phyloP scores from a whole-genome alignment of 352 stramenopile species.

The Pythium volutum region DNA sequence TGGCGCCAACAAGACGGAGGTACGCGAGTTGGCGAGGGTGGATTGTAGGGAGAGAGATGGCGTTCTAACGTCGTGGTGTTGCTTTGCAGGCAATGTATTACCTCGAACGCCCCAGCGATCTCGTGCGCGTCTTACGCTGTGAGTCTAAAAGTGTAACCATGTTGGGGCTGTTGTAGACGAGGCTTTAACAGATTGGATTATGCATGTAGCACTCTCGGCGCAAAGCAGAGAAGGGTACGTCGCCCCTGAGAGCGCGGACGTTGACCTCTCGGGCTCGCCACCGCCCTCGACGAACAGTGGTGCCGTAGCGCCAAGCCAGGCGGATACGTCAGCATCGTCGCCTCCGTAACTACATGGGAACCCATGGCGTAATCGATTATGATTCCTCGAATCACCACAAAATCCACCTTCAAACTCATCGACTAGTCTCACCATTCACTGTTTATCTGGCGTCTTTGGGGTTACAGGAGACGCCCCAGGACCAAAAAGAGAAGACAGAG shows the following conservation, averaged over 20 bases:
- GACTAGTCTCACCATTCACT: too few relatives aligned
- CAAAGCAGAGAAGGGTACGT: constrained; percentile 54
- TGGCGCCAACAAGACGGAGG: constrained; percentile 67
- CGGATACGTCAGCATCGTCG: too few relatives aligned
- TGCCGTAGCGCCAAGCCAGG: background rate
- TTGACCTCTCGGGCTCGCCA: background rate
- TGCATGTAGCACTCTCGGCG: constrained; percentile 40
- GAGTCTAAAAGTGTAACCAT: too few relatives aligned
- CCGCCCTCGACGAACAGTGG: background rate
- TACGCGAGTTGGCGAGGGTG: constrained; percentile 17
- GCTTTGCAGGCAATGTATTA: constrained; percentile 62
- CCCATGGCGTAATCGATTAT: too few relatives aligned
- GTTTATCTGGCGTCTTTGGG: too few relatives aligned
- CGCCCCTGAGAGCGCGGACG: constrained; percentile 12
- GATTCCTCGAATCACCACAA: too few relatives aligned
- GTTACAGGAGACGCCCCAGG: too few relatives aligned
- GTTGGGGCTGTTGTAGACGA: too few relatives aligned
- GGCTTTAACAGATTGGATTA: background rate
- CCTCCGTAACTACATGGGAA: too few relatives aligned
- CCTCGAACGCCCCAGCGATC: constrained; percentile 54
- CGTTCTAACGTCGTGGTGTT: background rate
- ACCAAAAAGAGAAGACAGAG: too few relatives aligned
- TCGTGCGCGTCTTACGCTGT: constrained; percentile 59
- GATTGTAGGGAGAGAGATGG: background rate
- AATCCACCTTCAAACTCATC: too few relatives aligned